Evolutionary conservation across 2,329 filamentous ascomycete genomes (phyloP), one percentile per base, ranked within the genome.

Genomic region (Cryphonectria parasitica): DNA sequence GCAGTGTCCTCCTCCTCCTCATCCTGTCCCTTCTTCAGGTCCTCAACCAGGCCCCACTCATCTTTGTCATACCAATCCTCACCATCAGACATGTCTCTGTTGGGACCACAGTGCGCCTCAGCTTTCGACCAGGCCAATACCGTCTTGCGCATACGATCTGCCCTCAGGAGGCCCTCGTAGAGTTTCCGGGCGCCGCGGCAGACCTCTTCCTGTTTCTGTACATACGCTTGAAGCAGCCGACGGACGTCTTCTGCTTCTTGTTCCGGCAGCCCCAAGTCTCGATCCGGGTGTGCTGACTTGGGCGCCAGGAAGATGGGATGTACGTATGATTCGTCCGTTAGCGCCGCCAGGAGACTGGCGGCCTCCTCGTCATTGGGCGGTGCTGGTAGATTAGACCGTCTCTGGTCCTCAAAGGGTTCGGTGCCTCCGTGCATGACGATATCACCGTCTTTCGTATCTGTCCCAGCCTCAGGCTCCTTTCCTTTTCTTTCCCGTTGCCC

Each of bases 41-140:
- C 90, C 72, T 92, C 91, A 11, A 88, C 86, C 64, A 96, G 79
- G 0, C 88, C 88, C 92, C 92, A 95, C 81, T 93, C 91, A 67
- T 93, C 91, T 77, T 88, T 88, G 79, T 97, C 93, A 77, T 94
- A 95, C 92, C 92, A 97, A 78, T 97, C 93, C 82, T 97, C 93
- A 15, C 92, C 92, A 78, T 97, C 93, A 66, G 91, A 94, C 90
- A 96, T 90, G 79, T 95, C 92, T 65, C 90, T 80, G 77, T 90
- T 89, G 25, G 83, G 78, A 1, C 89, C 88, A 67, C 84, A 85
- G 76, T 95, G 93, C 31, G 87, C 92, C 81, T 95, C 93, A 1
- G 93, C 91, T 78, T 94, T 93, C 74, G 90, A 87, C 90, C 92
- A 94, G 74, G 88, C 87, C 77, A 91, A 86, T 3, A 96, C 92